Base-by-base conservation (phyloP, 352 stramenopile genomes). In the Globisporangium perplexum region DNA sequence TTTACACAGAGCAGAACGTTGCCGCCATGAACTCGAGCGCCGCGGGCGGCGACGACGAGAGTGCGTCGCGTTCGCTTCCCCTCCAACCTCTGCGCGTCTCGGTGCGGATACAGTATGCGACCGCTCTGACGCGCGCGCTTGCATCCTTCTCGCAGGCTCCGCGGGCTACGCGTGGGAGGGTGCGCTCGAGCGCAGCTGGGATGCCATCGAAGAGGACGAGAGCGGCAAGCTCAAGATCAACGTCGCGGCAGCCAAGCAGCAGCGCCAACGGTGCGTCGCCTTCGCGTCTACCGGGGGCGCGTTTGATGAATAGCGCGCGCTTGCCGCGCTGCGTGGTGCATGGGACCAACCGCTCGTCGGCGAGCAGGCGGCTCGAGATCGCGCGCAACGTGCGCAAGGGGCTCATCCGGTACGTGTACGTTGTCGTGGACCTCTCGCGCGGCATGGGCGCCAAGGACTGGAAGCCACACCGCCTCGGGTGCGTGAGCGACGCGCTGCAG, bases 371-470 rank as follows among this genome's bases (percentile, higher is more conserved):
- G 28, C 57, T 92, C 17, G 77, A 92, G 62, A 90, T 90, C 50
- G 79, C 82, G n/a, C 82, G 82, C 18, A 89, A 90, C 66, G 82
- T 92, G 46, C 83, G 78, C 58, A 90, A 91, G 54, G 85, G 85
- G 0, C 65, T 95, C 20, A 95, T 95, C 50, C 83, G 85, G 46
- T 95, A 93, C 60, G 72, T 86, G 50, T 93, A 93, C 57, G 66
- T 95, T 39, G 72, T 91, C 22, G 68, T 95, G 68, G 85, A 95
- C 61, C 65, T 95, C 47, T 93, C 85, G 28, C 77, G 83, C n/a
- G 80, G 85, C 42, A 92, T 95, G 79, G 74, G 75, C n/a, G 63
- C 55, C 7, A 95, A 95, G 54, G 85, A 95, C 72, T 95, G 79
- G 83, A 93, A 93, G 61, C 84, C 84, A 17, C 81, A 93, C 58